Evolutionary conservation across 495 filamentous ascomycete species (phyloP), one percentile per base, ranked within the genome.

Genomic region (Schizothecium vesticola): DNA sequence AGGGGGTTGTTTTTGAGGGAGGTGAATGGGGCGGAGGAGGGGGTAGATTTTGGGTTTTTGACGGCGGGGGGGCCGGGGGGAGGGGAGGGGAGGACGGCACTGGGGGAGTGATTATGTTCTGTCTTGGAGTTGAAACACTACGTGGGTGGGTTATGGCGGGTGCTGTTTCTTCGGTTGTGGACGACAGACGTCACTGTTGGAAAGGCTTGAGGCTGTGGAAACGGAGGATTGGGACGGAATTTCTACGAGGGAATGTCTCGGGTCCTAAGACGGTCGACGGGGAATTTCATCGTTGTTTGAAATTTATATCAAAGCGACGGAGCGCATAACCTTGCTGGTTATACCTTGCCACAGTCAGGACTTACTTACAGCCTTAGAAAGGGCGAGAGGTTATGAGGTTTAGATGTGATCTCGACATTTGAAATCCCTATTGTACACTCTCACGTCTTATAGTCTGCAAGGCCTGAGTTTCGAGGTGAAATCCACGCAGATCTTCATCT

Each of bases 1-100:
- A 78, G 83, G n/a, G 88, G 86, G 0, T 76, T 91, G 73, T 91
- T 89, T 78, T 83, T 87, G 81, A 79, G 85, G 63, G 81, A 82
- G 62, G 88, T 91, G 3, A 89, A 88, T 58, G 85, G 88, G 73
- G 87, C 88, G 3, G 83, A 90, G 71, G 73, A 86, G 9, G 88
- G 88, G 1, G 86, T 80, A 3, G 88, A 91, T 71, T 91, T 91
- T 74, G 85, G 85, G 69, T 91, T 91, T 70, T 73, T 91, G 28
- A 83, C 82, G 2, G 88, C 88, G 24, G 75, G 71, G 12, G 80
- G 82, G 5, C 74, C 63, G 23, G 9, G 21, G 2, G 31, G 10
- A 9, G 19, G 12, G 21, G 71, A 7, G 9, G 22, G 33, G 13
- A 43, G 33, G 10, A 29, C 28, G 36, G 21, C 57, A 21, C 22